Evolutionary conservation across 495 filamentous ascomycete species (phyloP), one percentile per base, ranked within the genome.

Genomic region (Aspergillus saccharolyticus): DNA sequence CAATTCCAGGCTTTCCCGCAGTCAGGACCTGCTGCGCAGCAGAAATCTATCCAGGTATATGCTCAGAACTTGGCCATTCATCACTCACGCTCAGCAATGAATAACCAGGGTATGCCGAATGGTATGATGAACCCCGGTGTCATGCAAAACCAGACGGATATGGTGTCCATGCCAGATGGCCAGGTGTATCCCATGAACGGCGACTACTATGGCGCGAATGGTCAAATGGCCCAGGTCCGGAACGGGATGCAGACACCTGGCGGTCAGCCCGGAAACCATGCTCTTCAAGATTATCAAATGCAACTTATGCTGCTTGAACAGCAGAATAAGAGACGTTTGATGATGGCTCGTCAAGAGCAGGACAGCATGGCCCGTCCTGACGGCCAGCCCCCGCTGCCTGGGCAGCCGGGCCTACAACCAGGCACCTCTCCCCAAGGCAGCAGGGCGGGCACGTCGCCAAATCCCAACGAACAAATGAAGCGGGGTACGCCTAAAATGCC

Each of bases 281-380:
- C 95, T 42, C 79, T 98, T 54, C 93, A 97, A 69, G 95, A 97
- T 70, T 97, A 98, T 72, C 94, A 98, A 75, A 96, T 97, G 94
- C 94, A 98, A 66, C 78, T 98, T 67, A 97, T 97, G 94, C 72
- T 98, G 54, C 85, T 98, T 43, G 94, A 98, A 72, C 94, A 98
- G 74, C 94, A 98, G 71, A 98, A 97, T 65, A 98, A 97, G 81
- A 94, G 93, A 66, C 81, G 94, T 20, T 76, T 98, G 65, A 87
- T 97, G 81, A 95, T 96, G 92, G 94, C 94, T 56, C 86, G 94
- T 44, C 90, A 96, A 73, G 94, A 97, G 71, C 93, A 97, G 74
- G 91, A 97, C 62, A 88, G 75, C 60, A 85, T 89, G 71, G 75
- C 78, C 44, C 80, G 84, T 22, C 67, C 75, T 61, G 85, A 85